Conservation (phyloP, 768 basidiomycete genomes). For the Phlegmacium glaucopus region DNA sequence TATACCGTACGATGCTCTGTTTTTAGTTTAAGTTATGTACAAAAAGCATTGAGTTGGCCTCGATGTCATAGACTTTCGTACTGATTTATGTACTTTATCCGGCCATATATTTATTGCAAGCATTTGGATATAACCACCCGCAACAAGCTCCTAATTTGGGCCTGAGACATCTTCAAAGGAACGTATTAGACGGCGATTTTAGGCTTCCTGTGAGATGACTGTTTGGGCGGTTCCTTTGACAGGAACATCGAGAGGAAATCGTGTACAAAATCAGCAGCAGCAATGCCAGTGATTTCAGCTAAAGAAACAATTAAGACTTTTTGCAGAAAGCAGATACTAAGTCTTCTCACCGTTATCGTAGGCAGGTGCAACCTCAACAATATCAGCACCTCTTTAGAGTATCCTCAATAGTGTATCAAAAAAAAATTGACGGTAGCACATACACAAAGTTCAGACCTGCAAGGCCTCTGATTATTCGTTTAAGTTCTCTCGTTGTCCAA, state of each 20-base stretch:
- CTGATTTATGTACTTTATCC: conserved; percentile 6
- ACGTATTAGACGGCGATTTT: not conserved
- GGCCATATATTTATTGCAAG: no score
- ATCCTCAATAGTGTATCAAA: not conserved
- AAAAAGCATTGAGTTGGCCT: not conserved
- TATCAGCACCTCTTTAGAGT: conserved; percentile 54
- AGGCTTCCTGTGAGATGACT: conserved; percentile 12
- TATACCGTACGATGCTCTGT: not conserved
- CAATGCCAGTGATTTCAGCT: conserved; percentile 69
- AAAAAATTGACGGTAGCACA: conserved; percentile 16
- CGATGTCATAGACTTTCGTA: conserved; percentile 14
- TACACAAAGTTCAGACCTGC: conserved; percentile 80
- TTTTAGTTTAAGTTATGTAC: conserved; percentile 15
- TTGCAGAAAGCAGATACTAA: not conserved
- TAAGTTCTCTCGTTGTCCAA: conserved; percentile 81
- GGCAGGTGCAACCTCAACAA: conserved; percentile 73
- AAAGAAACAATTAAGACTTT: conserved; percentile 1
- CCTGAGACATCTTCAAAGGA: not conserved
- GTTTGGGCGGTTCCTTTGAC: conserved; percentile 32
- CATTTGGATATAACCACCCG: no score
- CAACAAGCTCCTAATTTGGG: no score
- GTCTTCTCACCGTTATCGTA: conserved; percentile 58
- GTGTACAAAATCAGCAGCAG: conserved; percentile 65
- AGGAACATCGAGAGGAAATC: conserved; percentile 66
- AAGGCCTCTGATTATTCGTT: conserved; percentile 76